Evolutionary conservation across 371 early-diverging fungal species (phyloP).

Genomic region (Quaeritorhiza haematococci): DNA sequence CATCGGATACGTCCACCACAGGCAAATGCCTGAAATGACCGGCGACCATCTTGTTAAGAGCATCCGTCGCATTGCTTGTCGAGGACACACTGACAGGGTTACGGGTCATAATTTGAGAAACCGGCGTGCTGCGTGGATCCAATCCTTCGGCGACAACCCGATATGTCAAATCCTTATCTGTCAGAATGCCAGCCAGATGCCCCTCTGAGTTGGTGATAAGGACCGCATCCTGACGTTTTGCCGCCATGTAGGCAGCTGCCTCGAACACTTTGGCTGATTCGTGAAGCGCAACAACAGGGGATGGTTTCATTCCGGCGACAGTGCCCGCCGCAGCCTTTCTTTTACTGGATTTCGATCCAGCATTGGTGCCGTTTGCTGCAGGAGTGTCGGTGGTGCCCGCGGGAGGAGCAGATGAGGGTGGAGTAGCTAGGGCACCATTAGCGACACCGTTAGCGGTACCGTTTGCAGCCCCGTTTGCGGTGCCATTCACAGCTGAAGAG

Average conservation of each 20-base stretch:
- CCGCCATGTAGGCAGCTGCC: conserved; percentile 96
- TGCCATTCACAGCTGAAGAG: too few species aligned
- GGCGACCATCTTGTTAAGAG: conserved; percentile 88
- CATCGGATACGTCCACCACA: too few species aligned
- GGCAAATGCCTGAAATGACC: conserved; percentile 93
- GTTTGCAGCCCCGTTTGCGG: too few species aligned
- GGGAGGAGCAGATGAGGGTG: too few species aligned
- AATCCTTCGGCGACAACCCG: conserved; percentile 82
- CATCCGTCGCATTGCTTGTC: conserved; percentile 64
- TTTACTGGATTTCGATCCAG: too few species aligned
- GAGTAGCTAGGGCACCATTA: too few species aligned
- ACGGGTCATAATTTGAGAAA: conserved; percentile 85
- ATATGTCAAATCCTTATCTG: conserved; percentile 81
- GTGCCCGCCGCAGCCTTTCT: too few species aligned
- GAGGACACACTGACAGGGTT: conserved; percentile 64
- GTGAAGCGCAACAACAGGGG: conserved; percentile 82
- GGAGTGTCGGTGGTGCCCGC: too few species aligned
- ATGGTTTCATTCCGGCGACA: conserved; percentile 82
- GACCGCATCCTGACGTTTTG: conserved; percentile 92
- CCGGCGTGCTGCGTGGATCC: conserved; percentile 70
- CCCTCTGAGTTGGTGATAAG: conserved; percentile 82
- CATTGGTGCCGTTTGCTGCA: too few species aligned
- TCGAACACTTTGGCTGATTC: conserved; percentile 84
- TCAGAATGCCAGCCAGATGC: conserved; percentile 93
- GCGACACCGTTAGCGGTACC: too few species aligned